These are phyloP conservation scores for Clitopilus hobsonii DNA, from an alignment of 768 basidiomycete genomes.

Conservation along the genomic window DNA sequence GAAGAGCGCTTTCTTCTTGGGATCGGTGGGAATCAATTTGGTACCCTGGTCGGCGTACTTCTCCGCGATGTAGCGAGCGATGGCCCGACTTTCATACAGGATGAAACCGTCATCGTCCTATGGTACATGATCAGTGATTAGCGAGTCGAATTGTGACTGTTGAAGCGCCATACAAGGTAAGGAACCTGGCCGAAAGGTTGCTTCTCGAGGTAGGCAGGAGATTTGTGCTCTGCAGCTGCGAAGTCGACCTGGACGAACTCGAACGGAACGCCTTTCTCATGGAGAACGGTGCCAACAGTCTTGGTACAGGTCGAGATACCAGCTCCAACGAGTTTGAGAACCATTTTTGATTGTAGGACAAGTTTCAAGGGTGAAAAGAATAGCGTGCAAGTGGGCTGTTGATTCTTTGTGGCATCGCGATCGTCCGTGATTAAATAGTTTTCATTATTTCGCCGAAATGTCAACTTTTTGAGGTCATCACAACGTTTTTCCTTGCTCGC, in stretches of 20 bases:
- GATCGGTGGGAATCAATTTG: conserved; percentile 42
- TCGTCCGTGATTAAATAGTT: too few species aligned
- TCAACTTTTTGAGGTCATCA: too few species aligned
- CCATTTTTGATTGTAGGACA: too few species aligned
- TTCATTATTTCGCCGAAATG: too few species aligned
- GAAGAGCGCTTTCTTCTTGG: conserved; percentile 34
- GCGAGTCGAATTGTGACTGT: background rate
- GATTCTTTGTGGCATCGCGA: too few species aligned
- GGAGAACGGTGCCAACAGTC: conserved; percentile 44
- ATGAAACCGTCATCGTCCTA: conserved; percentile 54
- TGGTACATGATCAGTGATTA: background rate
- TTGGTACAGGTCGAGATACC: conserved; percentile 41
- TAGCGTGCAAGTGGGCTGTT: too few species aligned
- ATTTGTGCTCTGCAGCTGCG: conserved; percentile 41
- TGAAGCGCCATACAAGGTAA: conserved; percentile 34
- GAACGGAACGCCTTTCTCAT: conserved; percentile 55
- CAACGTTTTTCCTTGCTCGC: too few species aligned
- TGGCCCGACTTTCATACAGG: conserved; percentile 60
- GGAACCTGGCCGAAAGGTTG: conserved; percentile 70
- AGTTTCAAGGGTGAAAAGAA: background rate
- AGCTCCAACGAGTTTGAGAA: conserved; percentile 37
- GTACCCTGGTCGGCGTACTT: conserved; percentile 52
- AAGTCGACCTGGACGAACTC: conserved; percentile 43
- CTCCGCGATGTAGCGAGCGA: conserved; percentile 50
- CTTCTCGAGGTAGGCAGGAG: conserved; percentile 30